Percentiles rank a stretch among this genome's conserved stretches.
These are phyloP conservation scores for Secale cereale DNA, from an alignment of 176 grass and related monocot genomes.

Conservation along the genomic window DNA sequence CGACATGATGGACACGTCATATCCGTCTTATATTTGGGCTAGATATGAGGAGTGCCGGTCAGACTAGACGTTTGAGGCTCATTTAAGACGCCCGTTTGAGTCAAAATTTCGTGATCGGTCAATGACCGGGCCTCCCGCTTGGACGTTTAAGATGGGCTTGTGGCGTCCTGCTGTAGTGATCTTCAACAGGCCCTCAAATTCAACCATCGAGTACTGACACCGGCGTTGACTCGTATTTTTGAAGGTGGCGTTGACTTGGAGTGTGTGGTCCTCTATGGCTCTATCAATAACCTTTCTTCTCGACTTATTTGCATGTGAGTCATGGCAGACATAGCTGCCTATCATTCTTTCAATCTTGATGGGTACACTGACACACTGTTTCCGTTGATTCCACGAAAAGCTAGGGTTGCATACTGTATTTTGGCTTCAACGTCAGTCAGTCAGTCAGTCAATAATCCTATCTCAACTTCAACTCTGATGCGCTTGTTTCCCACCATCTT, in stretches of 20 bases:
- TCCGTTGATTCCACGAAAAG: neutral
- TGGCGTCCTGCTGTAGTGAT: too few species aligned
- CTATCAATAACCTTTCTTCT: neutral
- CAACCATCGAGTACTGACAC: neutral
- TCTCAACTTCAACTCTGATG: neutral
- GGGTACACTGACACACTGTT: neutral
- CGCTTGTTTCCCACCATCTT: neutral
- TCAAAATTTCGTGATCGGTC: too few species aligned
- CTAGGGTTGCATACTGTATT: neutral
- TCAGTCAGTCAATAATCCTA: neutral
- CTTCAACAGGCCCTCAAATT: neutral
- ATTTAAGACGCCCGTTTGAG: too few species aligned
- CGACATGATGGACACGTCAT: too few species aligned
- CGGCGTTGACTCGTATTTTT: neutral
- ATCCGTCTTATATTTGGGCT: too few species aligned
- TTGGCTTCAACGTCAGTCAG: neutral
- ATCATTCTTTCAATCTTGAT: too few species aligned
- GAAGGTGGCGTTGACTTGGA: neutral
- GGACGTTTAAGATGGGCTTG: too few species aligned
- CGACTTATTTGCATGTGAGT: neutral
- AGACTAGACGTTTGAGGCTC: too few species aligned
- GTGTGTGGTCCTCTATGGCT: neutral
- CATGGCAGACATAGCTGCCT: neutral
- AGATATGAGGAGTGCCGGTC: too few species aligned
- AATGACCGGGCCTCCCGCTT: too few species aligned